These are phyloP conservation scores for Kwoniella dejecticola DNA, from an alignment of 768 basidiomycete species.

Conservation along the genomic window DNA sequence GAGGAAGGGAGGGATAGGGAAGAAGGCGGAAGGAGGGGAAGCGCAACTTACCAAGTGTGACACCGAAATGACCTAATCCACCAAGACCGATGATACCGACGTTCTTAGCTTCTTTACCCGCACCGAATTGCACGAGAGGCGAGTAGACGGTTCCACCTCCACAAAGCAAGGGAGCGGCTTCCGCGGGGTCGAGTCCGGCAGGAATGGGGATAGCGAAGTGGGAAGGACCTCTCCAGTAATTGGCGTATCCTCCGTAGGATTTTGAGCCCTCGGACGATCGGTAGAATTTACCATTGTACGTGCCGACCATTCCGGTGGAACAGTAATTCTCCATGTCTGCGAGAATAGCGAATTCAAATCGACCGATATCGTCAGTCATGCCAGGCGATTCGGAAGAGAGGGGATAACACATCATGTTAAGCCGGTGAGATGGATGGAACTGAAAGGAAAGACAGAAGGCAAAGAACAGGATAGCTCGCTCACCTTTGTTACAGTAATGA, in stretches of 20 bases:
- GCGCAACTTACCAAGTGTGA: slow-evolving; percentile 13
- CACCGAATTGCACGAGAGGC: slow-evolving; percentile 46
- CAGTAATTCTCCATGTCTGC: slow-evolving; percentile 40
- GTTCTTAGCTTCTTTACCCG: slow-evolving; percentile 48
- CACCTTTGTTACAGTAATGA: slow-evolving; percentile 58
- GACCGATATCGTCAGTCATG: too few species aligned
- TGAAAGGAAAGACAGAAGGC: too few species aligned
- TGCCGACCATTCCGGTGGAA: slow-evolving; percentile 24
- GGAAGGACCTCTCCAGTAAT: slow-evolving; percentile 47
- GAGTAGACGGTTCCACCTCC: slow-evolving; percentile 50
- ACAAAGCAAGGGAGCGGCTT: slow-evolving; percentile 52
- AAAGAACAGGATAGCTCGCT: too few species aligned
- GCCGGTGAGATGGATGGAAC: too few species aligned
- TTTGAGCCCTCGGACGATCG: slow-evolving; percentile 40
- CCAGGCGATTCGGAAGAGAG: too few species aligned
- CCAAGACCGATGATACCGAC: slow-evolving; percentile 54
- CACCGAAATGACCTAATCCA: slow-evolving; percentile 33
- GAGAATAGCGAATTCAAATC: neutral
- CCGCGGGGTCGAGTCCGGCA: slow-evolving; percentile 61
- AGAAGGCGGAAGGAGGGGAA: too few species aligned
- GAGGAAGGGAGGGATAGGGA: too few species aligned
- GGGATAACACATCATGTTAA: too few species aligned
- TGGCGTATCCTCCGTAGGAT: slow-evolving; percentile 50
- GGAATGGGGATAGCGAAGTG: slow-evolving; percentile 69
- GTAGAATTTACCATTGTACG: slow-evolving; percentile 46